Evolutionary conservation across 345 rosid species (phyloP), one percentile per base, ranked within the genome.

Genomic region (Eucalyptus tenuipes): DNA sequence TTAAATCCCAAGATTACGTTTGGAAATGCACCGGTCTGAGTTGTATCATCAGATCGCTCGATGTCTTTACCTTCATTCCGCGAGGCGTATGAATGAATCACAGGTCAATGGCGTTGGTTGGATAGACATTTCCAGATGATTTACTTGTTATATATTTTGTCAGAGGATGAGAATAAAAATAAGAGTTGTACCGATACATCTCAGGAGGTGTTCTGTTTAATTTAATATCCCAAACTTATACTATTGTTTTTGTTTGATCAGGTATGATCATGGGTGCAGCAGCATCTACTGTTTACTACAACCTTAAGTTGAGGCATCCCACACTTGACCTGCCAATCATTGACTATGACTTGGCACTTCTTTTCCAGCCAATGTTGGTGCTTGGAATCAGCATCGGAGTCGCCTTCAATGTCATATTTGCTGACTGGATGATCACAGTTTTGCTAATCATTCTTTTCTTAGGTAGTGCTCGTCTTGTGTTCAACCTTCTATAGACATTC

Each of bases 261-360:
- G 98, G 99, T 88, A 96, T 97, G 97, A 97, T 97, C 71, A 95
- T 96, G 96, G 98, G 98, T 87, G 97, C 94, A 64, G 93, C 97
- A 49, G 95, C 88, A 29, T 94, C 99, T 85, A 94, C 97, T 22
- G 96, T 96, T 86, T 96, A 94, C 93, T 97, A 94, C 93, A 95
- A 97, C 86, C 93, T 97, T 86, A 93, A 90, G 90, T 88, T 97
- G 61, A 93, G 96, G 91, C 98, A 97, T 88, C 91, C 89, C 29
- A 84, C 89, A 42, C 91, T 89, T 40, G 91, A 89, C 71, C 66
- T 89, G 89, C 87, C 91, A 40, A 79, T 89, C 85, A 89, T 87
- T 40, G 91, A 89, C 68, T 89, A 89, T 84, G 91, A 97, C 93
- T 93, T 97, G 48, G 96, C 99, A 2, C 92, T 96, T 49, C 93